Percentiles rank a stretch among this genome's conserved stretches.
Conservation (phyloP, 768 basidiomycete species). For the Pulveroboletus sp. region DNA sequence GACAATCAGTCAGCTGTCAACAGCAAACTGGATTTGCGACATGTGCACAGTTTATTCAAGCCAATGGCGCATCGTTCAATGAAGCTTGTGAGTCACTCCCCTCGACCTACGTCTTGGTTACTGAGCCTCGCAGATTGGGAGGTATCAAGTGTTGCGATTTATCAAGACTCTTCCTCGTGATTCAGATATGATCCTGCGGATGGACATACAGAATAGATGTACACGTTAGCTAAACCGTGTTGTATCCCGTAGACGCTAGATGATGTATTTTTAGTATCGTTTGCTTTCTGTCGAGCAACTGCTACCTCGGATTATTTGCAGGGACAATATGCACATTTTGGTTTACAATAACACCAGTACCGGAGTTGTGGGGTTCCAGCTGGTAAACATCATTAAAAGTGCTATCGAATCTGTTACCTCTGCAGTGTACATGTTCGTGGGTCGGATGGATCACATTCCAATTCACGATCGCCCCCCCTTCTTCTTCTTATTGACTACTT, state of each 20-base stretch:
- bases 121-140: conserved; percentile 65
- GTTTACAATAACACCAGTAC: neutral
- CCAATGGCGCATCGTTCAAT: conserved; percentile 64
- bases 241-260: conserved; percentile 23
- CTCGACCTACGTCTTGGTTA: neutral
- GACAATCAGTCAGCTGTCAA: conserved; percentile 86
- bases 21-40: conserved; percentile 77
- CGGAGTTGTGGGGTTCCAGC: neutral
- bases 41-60: conserved; percentile 75
- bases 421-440: conserved; percentile 11
- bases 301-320: too few species aligned
- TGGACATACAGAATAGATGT: conserved; percentile 11
- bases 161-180: conserved; percentile 41
- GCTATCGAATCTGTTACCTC: conserved; percentile 24
- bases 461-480: conserved; percentile 61
- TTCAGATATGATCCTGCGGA: neutral
- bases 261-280: conserved; percentile 17
- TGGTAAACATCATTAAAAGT: conserved; percentile 4
- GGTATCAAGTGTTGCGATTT: conserved; percentile 71
- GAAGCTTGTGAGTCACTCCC: conserved; percentile 68
- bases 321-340: neutral
- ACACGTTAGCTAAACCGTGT: neutral
- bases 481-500: conserved; percentile 96
- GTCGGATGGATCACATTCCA: neutral
- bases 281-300: conserved; percentile 1